Conservation (phyloP, 2,329 filamentous ascomycete genomes). For the Botrytis fabae region DNA sequence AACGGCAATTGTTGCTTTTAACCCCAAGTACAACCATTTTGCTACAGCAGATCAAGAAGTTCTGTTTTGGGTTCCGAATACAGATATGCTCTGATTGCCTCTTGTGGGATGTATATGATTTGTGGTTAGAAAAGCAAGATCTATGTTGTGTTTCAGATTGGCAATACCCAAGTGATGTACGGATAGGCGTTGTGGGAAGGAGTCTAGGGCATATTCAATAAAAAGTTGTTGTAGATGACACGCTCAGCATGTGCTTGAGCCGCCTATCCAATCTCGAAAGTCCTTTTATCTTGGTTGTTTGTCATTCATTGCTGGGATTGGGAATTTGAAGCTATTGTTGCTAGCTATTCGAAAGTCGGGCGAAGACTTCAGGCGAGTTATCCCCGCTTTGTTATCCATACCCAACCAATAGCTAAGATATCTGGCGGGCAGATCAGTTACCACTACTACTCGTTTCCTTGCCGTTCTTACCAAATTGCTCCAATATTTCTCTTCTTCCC, state of each 20-base stretch:
- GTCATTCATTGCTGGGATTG: neutral
- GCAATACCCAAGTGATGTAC: constrained; percentile 24
- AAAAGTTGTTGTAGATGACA: neutral
- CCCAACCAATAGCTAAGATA: neutral
- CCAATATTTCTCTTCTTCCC: constrained; percentile 46
- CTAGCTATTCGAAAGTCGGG: neutral
- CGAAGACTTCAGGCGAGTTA: neutral
- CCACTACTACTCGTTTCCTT: constrained; percentile 11
- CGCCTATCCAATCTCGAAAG: neutral
- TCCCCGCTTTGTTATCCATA: neutral
- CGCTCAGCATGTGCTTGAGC: neutral
- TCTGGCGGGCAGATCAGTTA: neutral
- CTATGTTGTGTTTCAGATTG: constrained; percentile 11
- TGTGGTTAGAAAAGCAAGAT: neutral
- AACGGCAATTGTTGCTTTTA: constrained; percentile 78
- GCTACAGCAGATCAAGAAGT: constrained; percentile 86
- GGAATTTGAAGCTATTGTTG: neutral
- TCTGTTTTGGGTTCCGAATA: constrained; percentile 75
- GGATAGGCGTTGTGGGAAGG: constrained; percentile 17
- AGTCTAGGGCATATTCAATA: constrained; percentile 1
- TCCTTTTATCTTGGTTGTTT: neutral
- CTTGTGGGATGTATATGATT: neutral
- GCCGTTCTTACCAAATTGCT: constrained; percentile 47
- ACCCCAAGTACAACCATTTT: constrained; percentile 88
- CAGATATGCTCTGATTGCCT: constrained; percentile 37